Evolutionary conservation across 148 eudicot genomes (phyloP), one percentile per base, ranked within the genome.

Genomic region (Heliosperma pusillum): DNA sequence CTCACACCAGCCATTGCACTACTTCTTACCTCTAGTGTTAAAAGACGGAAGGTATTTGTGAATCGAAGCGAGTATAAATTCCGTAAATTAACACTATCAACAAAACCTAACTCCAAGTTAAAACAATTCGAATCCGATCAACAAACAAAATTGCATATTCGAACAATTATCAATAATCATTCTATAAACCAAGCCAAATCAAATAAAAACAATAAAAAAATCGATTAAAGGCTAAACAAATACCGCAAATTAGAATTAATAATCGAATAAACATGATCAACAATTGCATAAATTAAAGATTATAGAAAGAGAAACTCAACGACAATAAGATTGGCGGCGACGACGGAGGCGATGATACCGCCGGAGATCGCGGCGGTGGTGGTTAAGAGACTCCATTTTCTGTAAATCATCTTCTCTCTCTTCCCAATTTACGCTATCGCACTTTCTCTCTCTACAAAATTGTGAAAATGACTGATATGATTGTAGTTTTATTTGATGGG

Each of bases 301-400:
- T 5, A 30, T 9, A 45, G 56, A 2, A 47, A 45, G 30, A 22
- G 71, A 69, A 15, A 67, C 71, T 82, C 26, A 65, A 88, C 75
- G 79, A 85, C 83, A 56, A 89, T 71, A 63, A 69, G 77, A 45
- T 91, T 80, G 74, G 79, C 86, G 77, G 78, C 74, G 64, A 81
- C 82, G 11, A 83, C 82, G 26, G 90, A 24, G 52, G 80, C 92
- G 50, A 85, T 70, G 44, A 89, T 66, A 12, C 82, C 83, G 42
- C 88, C 90, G 58, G 83, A 27, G 27, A 86, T 71, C 22, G 78
- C 85, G 29, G 77, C 80, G 29, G 97, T 87, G 17, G 85, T 84
- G 25, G 88, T 88, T 16, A 91, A 79, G 78, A 91, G 77, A 85
- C 92, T 91, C 93, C 97, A 91, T 74, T 79, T 91, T 73, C 97